A percentile compares a stretch with the other conserved stretches of the same genome.
phyloP scores from a whole-genome alignment of 106 monocot genomes.

The Iris macrosiphon region DNA sequence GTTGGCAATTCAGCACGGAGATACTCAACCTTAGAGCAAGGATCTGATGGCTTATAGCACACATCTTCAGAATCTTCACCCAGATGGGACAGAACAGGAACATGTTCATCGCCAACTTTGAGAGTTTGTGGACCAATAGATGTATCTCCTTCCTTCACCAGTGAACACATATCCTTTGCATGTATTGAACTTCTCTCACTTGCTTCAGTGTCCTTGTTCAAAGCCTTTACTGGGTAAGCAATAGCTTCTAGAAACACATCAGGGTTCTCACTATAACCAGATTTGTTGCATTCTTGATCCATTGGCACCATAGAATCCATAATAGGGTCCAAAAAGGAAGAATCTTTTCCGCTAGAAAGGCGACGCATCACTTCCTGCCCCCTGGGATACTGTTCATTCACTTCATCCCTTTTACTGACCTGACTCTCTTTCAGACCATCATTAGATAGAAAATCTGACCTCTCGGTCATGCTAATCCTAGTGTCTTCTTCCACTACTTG shows the following conservation, averaged over 20 bases:
- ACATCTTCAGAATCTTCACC: too few relatives aligned
- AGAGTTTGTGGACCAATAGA: not conserved
- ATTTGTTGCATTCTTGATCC: slow-evolving; percentile 19
- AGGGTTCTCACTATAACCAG: slow-evolving; percentile 28
- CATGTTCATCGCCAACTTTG: not conserved
- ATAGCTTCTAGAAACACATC: slow-evolving; percentile 51
- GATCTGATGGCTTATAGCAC: too few relatives aligned
- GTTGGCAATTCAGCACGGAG: too few relatives aligned
- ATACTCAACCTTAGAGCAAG: too few relatives aligned
- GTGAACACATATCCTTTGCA: not conserved
- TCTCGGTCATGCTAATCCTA: slow-evolving; percentile 3
- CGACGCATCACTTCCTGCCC: not conserved
- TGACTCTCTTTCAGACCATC: slow-evolving; percentile 9
- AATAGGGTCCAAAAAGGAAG: not conserved
- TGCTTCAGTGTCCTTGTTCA: slow-evolving; percentile 14
- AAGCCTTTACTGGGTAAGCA: slow-evolving; percentile 36
- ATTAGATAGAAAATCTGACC: slow-evolving; percentile 1
- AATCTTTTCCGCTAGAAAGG: not conserved
- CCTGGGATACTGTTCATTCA: slow-evolving; percentile 8
- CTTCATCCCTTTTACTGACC: not conserved
- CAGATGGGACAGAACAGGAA: too few relatives aligned
- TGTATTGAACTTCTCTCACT: not conserved
- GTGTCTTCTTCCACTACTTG: slow-evolving; percentile 5
- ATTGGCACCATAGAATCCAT: slow-evolving; percentile 14
- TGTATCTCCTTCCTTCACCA: not conserved